A percentile compares a stretch with the other conserved stretches of the same genome.
phyloP scores from a whole-genome alignment of 352 stramenopile species.

The Elongisporangium prolatum region DNA sequence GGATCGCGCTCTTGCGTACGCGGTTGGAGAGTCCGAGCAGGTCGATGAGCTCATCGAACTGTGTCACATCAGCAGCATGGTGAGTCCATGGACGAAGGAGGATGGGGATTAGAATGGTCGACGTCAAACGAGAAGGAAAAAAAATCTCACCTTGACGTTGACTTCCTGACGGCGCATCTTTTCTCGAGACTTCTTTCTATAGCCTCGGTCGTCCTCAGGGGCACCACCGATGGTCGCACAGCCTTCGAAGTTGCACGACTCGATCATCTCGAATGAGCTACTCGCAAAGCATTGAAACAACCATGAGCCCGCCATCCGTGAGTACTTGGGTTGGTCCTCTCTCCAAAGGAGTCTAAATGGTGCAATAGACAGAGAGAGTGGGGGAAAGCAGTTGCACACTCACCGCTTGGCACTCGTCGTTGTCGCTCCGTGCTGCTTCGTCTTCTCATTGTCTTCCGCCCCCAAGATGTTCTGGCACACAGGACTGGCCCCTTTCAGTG shows the following conservation, averaged over 20 bases:
- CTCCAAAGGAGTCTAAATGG: too few relatives aligned
- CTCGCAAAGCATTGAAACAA: too few relatives aligned
- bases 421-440: conserved; percentile 13
- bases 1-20: conserved; percentile 68
- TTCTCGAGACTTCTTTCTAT: conserved; percentile 70
- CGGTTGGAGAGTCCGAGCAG: conserved; percentile 64
- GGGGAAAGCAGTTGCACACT: too few relatives aligned
- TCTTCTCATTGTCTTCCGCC: conserved; percentile 18
- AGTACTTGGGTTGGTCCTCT: too few relatives aligned
- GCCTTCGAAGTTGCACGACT: conserved; percentile 34
- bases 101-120: background rate
- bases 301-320: too few relatives aligned
- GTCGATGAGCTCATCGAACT: conserved; percentile 74
- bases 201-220: conserved; percentile 53
- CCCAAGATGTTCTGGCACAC: conserved; percentile 37
- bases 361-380: too few relatives aligned
- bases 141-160: conserved; percentile 72
- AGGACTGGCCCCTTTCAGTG: conserved; percentile 4
- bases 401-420: conserved; percentile 29
- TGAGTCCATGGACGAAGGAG: conserved; percentile 2
- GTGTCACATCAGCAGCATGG: background rate
- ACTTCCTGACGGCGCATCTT: conserved; percentile 79
- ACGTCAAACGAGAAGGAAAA: too few relatives aligned
- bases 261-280: conserved; percentile 30
- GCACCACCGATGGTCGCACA: conserved; percentile 43